Evolutionary conservation across 2,329 filamentous ascomycete species (phyloP), one percentile per base, ranked within the genome.

Genomic region (Paecilomyces sp.): DNA sequence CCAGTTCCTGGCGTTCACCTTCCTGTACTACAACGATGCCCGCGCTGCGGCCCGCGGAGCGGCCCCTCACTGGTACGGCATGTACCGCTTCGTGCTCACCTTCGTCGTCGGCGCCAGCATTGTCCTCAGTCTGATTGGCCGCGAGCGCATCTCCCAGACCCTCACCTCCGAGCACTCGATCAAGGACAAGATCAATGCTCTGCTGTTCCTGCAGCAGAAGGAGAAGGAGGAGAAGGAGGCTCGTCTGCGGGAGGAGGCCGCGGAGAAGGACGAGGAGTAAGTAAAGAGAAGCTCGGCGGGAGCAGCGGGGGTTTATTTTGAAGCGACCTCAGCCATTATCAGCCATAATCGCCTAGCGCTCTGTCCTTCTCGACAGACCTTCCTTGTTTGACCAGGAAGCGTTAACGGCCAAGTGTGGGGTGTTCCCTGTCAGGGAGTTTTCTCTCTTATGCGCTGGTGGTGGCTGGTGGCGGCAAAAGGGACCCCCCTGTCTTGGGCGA

Each of bases 41-140:
- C 83, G 87, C 30, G 91, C 91, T 13, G 83, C 88, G 8, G 82
- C 83, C 57, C 80, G 81, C 50, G 92, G 92, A 65, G 94, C 90
- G 88, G 87, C 88, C 2, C 92, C 92, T 25, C 71, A 81, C 41
- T 97, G 92, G 92, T 97, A 96, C 74, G 83, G 82, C 61, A 89
- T 87, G 56, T 97, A 97, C 79, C 90, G 93, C 34, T 97, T 96
- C 75, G 88, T 96, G 8, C 81, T 97, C 67, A 97, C 93, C 1
- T 93, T 92, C 73, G 83, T 97, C 62, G 92, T 96, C 30, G 92
- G 93, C 47, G 80, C 85, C 52, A 88, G 89, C 63, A 93, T 97
- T 66, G 86, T 94, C 51, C 78, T 91, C 66, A 93, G 85, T 63
- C 79, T 97, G 65, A 83, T 97, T 63, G 91, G 91, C 50, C 86